Percentiles rank a stretch among this genome's conserved stretches.
phyloP scores from a whole-genome alignment of 108 stramenopile species.

The Discostella pseudostelligera region DNA sequence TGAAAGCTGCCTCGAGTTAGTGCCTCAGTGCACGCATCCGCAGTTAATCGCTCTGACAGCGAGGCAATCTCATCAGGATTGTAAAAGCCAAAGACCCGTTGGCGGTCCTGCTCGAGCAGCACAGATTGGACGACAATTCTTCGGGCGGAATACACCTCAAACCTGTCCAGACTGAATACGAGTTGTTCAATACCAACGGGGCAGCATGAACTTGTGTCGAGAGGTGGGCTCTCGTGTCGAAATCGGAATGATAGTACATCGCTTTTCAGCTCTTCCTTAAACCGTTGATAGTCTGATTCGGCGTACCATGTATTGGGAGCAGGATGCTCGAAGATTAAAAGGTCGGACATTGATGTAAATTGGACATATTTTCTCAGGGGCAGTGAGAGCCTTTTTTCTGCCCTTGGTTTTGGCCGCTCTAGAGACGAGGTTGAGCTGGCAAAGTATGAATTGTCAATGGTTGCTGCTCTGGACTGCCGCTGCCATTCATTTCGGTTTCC shows the following conservation, averaged over 20 bases:
- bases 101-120: slow-evolving; percentile 39
- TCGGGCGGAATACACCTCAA: slow-evolving; percentile 18
- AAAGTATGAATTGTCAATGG: no score
- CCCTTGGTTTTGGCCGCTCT: not conserved
- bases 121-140: slow-evolving; percentile 27
- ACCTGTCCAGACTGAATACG: slow-evolving; percentile 9
- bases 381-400: not conserved
- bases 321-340: slow-evolving; percentile 15
- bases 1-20: slow-evolving; percentile 37
- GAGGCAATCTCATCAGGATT: slow-evolving; percentile 39
- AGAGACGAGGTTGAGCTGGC: not conserved
- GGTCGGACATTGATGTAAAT: slow-evolving; percentile 25
- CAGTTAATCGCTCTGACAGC: slow-evolving; percentile 2
- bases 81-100: slow-evolving; percentile 17
- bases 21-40: slow-evolving; percentile 14
- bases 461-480: no score
- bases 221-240: not conserved
- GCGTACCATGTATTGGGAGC: slow-evolving; percentile 28
- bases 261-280: slow-evolving; percentile 30
- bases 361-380: slow-evolving; percentile 29
- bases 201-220: slow-evolving; percentile 16
- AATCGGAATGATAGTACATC: slow-evolving; percentile 25
- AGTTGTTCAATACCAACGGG: slow-evolving; percentile 47
- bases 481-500: no score
- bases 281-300: slow-evolving; percentile 21